A percentile compares a stretch with the other conserved stretches of the same genome.
phyloP scores from a whole-genome alignment of 768 basidiomycete species.

The Serendipita sp. region DNA sequence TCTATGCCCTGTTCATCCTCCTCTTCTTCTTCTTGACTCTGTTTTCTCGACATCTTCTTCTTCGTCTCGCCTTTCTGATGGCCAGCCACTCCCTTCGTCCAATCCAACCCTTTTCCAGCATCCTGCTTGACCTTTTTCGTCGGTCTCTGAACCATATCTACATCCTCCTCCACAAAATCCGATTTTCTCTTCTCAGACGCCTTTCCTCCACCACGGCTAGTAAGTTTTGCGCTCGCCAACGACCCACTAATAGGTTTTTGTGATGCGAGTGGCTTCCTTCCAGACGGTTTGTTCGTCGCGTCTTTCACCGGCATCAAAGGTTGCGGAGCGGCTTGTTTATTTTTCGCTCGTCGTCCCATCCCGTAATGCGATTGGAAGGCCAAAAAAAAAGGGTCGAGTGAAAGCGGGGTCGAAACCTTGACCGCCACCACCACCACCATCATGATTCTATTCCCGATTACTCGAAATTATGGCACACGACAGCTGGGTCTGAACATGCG shows the following conservation, averaged over 20 bases:
- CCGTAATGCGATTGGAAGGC: too few species aligned
- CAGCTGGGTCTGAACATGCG: neutral
- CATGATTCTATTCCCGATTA: neutral
- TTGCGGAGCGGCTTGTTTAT: slow-evolving; percentile 62
- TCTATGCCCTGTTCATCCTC: slow-evolving; percentile 20
- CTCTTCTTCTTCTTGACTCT: slow-evolving; percentile 11
- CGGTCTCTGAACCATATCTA: slow-evolving; percentile 14
- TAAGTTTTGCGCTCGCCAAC: neutral
- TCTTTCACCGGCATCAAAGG: slow-evolving; percentile 31
- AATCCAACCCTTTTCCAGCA: slow-evolving; percentile 11
- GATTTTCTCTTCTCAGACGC: slow-evolving; percentile 10
- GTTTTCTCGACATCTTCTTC: slow-evolving; percentile 11
- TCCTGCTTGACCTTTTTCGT: slow-evolving; percentile 25
- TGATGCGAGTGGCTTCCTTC: neutral
- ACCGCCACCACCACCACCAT: neutral
- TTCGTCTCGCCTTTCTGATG: slow-evolving; percentile 10
- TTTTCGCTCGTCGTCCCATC: slow-evolving; percentile 81
- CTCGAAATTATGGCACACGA: neutral
- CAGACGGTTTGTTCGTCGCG: slow-evolving; percentile 20
- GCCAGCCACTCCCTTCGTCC: slow-evolving; percentile 13
- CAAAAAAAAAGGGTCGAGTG: too few species aligned
- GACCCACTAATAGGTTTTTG: too few species aligned
- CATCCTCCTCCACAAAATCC: slow-evolving; percentile 16
- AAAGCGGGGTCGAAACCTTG: neutral
- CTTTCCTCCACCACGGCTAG: slow-evolving; percentile 8